phyloP scores from a whole-genome alignment of 306 rosid species.

The Acacia crassicarpa region DNA sequence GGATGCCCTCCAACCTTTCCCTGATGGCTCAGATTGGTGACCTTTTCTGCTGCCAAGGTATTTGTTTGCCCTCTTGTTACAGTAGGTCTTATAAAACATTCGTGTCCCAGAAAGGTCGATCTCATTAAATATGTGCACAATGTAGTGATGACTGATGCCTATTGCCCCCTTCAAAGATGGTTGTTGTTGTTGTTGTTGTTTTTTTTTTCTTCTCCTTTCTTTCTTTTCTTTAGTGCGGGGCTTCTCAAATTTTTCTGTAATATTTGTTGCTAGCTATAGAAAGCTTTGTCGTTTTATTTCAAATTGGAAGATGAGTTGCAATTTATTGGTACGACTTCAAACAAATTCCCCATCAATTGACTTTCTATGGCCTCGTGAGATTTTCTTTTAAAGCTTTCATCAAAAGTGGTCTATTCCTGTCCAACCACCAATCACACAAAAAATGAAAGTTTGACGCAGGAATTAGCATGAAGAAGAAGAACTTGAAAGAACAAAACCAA shows the following conservation, averaged over 20 bases:
- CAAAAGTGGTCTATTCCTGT: constrained; percentile 38
- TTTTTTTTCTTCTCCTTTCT: neutral
- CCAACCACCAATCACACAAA: constrained; percentile 4
- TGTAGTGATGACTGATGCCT: constrained; percentile 33
- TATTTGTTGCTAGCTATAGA: constrained; percentile 33
- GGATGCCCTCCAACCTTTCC: constrained; percentile 78
- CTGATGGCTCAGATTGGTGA: constrained; percentile 76
- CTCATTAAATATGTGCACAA: constrained; percentile 29
- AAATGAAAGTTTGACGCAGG: neutral
- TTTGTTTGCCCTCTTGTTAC: constrained; percentile 27
- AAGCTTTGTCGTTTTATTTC: constrained; percentile 5
- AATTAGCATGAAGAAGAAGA: neutral
- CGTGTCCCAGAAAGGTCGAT: neutral
- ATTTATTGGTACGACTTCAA: neutral
- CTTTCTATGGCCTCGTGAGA: neutral
- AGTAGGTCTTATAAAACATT: constrained; percentile 30
- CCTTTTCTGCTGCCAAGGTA: constrained; percentile 15
- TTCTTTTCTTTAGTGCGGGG: constrained; percentile 7
- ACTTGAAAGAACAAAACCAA: too few relatives aligned
- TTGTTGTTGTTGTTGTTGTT: too few relatives aligned
- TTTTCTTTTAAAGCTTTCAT: neutral
- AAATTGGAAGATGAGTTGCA: neutral
- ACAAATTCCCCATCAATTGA: neutral
- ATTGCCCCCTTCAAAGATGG: constrained; percentile 23
- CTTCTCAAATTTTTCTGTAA: constrained; percentile 29